Conservation (phyloP, 2,329 filamentous ascomycete genomes). For the Fusarium sulawesiense region DNA sequence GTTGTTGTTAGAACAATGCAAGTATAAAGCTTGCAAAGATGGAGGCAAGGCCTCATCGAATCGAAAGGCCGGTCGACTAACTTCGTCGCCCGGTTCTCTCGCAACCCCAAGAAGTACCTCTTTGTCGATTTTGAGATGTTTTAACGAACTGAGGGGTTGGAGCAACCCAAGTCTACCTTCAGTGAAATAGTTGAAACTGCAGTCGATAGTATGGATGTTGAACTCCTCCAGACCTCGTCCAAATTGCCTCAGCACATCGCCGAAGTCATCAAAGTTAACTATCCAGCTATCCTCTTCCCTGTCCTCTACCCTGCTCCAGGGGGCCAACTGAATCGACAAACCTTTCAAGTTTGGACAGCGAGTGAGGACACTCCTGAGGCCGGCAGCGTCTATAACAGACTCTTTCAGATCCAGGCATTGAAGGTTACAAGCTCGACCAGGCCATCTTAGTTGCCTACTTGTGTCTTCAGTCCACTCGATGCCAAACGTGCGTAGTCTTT, state of each 20-base stretch:
- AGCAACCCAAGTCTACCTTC: conserved; percentile 12
- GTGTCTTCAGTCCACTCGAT: not conserved
- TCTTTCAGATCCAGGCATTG: not conserved
- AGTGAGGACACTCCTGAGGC: not conserved
- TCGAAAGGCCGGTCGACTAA: too few species aligned
- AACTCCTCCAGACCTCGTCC: not conserved
- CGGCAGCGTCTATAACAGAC: not conserved
- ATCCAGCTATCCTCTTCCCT: not conserved
- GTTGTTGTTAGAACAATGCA: not conserved
- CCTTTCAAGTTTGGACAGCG: conserved; percentile 1
- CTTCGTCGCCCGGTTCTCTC: too few species aligned
- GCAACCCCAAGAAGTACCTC: not conserved
- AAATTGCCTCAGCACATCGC: not conserved
- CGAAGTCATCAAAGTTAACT: not conserved
- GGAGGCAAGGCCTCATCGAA: not conserved
- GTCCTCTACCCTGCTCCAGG: too few species aligned
- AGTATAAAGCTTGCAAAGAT: conserved; percentile 11
- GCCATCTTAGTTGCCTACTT: not conserved
- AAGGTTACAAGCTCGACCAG: not conserved
- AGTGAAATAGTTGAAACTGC: not conserved
- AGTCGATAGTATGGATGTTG: not conserved
- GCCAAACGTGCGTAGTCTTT: not conserved
- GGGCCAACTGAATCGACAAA: not conserved
- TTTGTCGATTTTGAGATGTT: not conserved
- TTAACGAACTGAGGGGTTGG: not conserved